phyloP scores from a whole-genome alignment of 1,139 yeast species.

The Candida sanyaensis region DNA sequence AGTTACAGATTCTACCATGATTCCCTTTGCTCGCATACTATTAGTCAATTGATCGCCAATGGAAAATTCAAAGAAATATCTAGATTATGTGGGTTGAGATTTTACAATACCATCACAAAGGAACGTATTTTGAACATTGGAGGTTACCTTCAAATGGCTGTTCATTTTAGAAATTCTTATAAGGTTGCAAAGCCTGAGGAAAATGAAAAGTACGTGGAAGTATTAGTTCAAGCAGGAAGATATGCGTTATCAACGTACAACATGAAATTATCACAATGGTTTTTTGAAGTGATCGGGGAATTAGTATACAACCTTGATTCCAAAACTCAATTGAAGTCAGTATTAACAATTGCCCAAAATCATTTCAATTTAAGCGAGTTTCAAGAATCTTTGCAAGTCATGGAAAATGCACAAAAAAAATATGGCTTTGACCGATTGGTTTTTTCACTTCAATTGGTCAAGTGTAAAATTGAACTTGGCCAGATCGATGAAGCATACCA shows the following conservation, averaged over 20 bases:
- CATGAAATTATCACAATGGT: constrained; percentile 29
- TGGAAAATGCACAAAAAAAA: constrained; percentile 23
- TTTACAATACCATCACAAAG: constrained; percentile 27
- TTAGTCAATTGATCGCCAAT: constrained; percentile 24
- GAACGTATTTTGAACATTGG: constrained; percentile 21
- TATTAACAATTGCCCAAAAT: constrained; percentile 36
- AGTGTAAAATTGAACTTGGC: constrained; percentile 39
- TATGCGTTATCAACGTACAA: constrained; percentile 38
- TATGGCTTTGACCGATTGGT: constrained; percentile 31
- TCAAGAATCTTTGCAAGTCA: constrained; percentile 29
- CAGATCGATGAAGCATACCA: constrained; percentile 35
- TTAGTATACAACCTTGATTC: constrained; percentile 23
- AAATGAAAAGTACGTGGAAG: constrained; percentile 27
- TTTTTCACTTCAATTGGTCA: constrained; percentile 37
- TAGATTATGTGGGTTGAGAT: constrained; percentile 44
- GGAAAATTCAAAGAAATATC: constrained; percentile 36
- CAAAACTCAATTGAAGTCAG: constrained; percentile 24
- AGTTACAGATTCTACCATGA: constrained; percentile 40
- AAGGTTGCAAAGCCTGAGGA: constrained; percentile 28
- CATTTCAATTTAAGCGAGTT: constrained; percentile 28
- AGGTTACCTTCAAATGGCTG: constrained; percentile 34
- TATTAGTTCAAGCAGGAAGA: constrained; percentile 39
- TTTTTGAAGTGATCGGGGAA: constrained; percentile 30
- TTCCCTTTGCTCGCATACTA: constrained; percentile 28
- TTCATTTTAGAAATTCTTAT: constrained; percentile 33